Conservation (phyloP, 495 filamentous ascomycete genomes). For the Staphylotrichum tortipilum region DNA sequence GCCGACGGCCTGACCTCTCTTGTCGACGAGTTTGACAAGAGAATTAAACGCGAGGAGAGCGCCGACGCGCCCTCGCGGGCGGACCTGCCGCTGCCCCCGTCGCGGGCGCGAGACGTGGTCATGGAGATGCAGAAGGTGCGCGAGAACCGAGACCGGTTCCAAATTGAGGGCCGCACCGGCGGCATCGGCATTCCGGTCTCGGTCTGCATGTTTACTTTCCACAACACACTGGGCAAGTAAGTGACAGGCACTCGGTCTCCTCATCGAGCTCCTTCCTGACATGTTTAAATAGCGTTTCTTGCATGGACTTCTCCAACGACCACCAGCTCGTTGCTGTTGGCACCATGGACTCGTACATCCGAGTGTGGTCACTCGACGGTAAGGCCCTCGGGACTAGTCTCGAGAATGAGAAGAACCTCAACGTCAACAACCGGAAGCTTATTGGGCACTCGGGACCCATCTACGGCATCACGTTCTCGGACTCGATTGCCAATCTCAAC, state of each 20-base stretch:
- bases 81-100: conserved; percentile 76
- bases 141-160: conserved; percentile 83
- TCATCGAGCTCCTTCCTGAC: too few species aligned
- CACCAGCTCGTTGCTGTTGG: conserved; percentile 75
- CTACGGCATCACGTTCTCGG: conserved; percentile 84
- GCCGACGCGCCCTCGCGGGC: conserved; percentile 70
- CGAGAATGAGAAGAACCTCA: conserved; percentile 30
- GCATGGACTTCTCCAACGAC: conserved; percentile 88
- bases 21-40: conserved; percentile 66
- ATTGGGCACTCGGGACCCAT: conserved; percentile 88
- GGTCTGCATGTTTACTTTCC: conserved; percentile 93
- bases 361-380: conserved; percentile 83
- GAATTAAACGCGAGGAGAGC: conserved; percentile 83
- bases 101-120: conserved; percentile 75
- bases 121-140: conserved; percentile 94
- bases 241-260: too few species aligned
- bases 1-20: conserved; percentile 53
- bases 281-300: conserved; percentile 57
- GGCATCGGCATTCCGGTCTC: conserved; percentile 73
- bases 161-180: conserved; percentile 69
- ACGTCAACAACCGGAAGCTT: conserved; percentile 60
- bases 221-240: conserved; percentile 87
- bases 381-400: conserved; percentile 49
- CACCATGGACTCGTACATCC: conserved; percentile 87
- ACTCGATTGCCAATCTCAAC: conserved; percentile 50